These are phyloP conservation scores for Melampsora larici-populina DNA, from an alignment of 1,284 basidiomycete genomes.

Conservation along the genomic window DNA sequence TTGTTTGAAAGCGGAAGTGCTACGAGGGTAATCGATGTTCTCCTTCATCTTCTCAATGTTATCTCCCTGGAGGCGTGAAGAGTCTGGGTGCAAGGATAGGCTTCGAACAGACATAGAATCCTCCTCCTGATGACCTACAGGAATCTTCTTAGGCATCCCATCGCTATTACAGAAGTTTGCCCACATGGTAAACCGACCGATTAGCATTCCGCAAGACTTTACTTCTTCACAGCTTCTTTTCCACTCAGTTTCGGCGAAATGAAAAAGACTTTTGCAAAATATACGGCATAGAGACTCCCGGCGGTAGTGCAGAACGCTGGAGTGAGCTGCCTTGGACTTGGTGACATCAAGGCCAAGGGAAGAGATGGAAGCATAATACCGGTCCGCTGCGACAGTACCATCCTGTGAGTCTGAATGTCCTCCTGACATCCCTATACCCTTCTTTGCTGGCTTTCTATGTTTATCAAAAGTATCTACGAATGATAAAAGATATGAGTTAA, in stretches of 20 bases:
- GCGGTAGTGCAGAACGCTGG: not conserved
- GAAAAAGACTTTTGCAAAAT: constrained; percentile 1
- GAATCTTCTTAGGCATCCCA: constrained; percentile 2
- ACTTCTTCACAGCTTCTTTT: not conserved
- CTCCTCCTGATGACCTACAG: not conserved
- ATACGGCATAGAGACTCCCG: not conserved
- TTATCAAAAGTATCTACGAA: constrained; percentile 3
- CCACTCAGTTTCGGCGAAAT: not conserved
- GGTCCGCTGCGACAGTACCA: constrained; percentile 1
- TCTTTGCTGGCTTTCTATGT: not conserved
- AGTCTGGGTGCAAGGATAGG: not conserved
- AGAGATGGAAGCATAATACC: constrained; percentile 1
- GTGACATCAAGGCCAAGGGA: constrained; percentile 1
- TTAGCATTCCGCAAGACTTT: not conserved
- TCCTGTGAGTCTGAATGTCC: not conserved
- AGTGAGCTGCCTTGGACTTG: not conserved
- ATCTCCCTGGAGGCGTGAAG: not conserved
- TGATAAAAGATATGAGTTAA: not conserved
- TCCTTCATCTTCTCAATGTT: not conserved
- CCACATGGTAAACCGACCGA: constrained; percentile 2
- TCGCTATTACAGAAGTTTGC: not conserved
- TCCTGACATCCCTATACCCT: not conserved
- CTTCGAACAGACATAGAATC: not conserved
- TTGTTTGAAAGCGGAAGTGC: not conserved
- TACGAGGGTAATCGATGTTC: not conserved